A percentile compares a stretch with the other conserved stretches of the same genome.
These are phyloP conservation scores for Eucalyptus paniculata DNA, from an alignment of 345 rosid genomes.

Conservation along the genomic window DNA sequence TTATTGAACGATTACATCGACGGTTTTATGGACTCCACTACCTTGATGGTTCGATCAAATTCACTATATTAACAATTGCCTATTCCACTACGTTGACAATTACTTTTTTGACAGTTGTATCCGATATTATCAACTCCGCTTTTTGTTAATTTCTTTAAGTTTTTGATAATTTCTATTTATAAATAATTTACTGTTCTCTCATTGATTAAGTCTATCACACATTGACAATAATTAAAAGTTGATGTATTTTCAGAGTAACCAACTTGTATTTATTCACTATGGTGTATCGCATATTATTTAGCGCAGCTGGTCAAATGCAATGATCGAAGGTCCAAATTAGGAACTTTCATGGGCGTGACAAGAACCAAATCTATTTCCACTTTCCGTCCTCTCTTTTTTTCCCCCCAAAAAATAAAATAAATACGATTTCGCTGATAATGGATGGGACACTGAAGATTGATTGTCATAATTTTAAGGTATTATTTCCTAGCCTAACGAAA, in stretches of 20 bases:
- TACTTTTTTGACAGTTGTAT: neutral
- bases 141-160: neutral
- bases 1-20: neutral
- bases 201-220: neutral
- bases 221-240: too few species aligned
- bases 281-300: neutral
- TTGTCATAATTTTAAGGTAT: neutral
- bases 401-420: neutral
- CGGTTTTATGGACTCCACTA: neutral
- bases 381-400: neutral
- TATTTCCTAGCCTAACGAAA: neutral
- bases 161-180: too few species aligned
- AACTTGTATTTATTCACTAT: neutral
- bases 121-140: neutral
- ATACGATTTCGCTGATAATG: neutral
- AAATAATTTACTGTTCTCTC: too few species aligned
- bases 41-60: too few species aligned
- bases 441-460: neutral
- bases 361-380: neutral
- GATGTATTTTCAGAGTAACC: neutral
- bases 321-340: neutral
- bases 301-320: neutral
- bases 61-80: too few species aligned
- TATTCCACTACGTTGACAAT: too few species aligned
- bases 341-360: neutral